Base-by-base conservation (phyloP, 176 grass and related monocot species). In the Typha latifolia region DNA sequence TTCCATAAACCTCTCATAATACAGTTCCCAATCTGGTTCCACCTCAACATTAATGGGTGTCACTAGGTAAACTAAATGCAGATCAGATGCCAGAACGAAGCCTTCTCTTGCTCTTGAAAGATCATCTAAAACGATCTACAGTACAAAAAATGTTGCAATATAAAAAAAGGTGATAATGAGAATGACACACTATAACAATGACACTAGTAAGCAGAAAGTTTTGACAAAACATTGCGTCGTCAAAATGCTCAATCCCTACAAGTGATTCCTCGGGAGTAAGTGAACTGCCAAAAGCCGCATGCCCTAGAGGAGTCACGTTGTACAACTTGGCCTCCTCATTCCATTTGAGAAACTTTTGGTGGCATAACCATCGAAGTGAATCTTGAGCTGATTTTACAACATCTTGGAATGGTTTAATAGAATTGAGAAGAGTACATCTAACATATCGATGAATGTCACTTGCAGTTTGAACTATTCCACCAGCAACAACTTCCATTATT, bases 321-420 rank as follows among this genome's bases (percentile, higher is more conserved):
- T 96, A 96, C 79, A 96, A 74, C 57, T 91, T 89, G 14, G 77
- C 82, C 23, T 91, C 82, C 22, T 91, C 62, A 34, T 77, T 96
- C 92, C 88, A 96, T 62, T 91, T 78, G 64, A 91, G 72, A 77
- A 96, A 96, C 51, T 81, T 91, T 78, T 86, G 89, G 55, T 86
- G 82, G 75, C 92, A 96, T 72, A 96, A 79, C 92, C 92, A 96
- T 48, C 92, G 82, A 76, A 91, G 88, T 26, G 92, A 96, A 72
- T 96, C 92, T 85, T 91, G 92, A 71, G 88, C 92, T 63, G 92
- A 96, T 84, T 91, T 96, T 49, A 91, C 85, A 5, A 96, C 92
- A 77, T 96, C 77, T 31, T 96, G 76, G 63, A 96, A 96, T 69
- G 92, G 85, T 73, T 84, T 85, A n/a, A 88, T 96, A 50, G 92